Evolutionary conservation across 1,284 basidiomycete genomes (phyloP), one percentile per base, ranked within the genome.

Genomic region (Clitocybe nebularis): DNA sequence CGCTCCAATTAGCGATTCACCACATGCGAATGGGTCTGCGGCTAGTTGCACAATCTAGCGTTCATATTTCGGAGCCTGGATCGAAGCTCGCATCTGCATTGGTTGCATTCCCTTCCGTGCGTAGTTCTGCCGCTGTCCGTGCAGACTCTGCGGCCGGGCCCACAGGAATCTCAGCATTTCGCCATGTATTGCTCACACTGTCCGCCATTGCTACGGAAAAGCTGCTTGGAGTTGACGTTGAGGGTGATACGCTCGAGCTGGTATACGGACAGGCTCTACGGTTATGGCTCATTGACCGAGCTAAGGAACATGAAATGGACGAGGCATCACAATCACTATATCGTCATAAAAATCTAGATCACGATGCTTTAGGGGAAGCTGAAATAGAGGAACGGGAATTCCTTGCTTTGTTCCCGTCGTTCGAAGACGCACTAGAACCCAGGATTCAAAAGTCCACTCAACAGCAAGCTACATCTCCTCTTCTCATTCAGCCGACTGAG

Each of bases 321-420:
- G 75, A 78, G 28, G 81, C 81, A 24, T 75, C 81, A 0, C 77
- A 80, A 22, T 89, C 88, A 37, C 63, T 99, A 13, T 99, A 97
- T 71, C 85, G 86, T 28, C 72, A 75, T 42, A 82, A 78, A 32
- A 74, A 74, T 43, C 64, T 76, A 20, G 75, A 81, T 22, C 67
- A 89, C 38, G 71, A 77, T 20, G 73, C 75, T 19, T 64, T 76
- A 7, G 76, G 75, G 8, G 94, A 93, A 48, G 79, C 79, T 7
- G 87, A 89, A 51, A 57, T 75, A 25, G 89, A 95, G 56, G 89
- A 89, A 59, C 71, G 74, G 47, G 94, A 97, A 56, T 91, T 96
- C 59, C 66, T 79, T 17, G 64, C 75, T 2, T 62, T 96, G 35
- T 97, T 98, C 64, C 93, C 94, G 1, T 79, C 82, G 14, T 97